Conservation (phyloP, 352 stramenopile genomes). For the Globisporangium iwayamae region DNA sequence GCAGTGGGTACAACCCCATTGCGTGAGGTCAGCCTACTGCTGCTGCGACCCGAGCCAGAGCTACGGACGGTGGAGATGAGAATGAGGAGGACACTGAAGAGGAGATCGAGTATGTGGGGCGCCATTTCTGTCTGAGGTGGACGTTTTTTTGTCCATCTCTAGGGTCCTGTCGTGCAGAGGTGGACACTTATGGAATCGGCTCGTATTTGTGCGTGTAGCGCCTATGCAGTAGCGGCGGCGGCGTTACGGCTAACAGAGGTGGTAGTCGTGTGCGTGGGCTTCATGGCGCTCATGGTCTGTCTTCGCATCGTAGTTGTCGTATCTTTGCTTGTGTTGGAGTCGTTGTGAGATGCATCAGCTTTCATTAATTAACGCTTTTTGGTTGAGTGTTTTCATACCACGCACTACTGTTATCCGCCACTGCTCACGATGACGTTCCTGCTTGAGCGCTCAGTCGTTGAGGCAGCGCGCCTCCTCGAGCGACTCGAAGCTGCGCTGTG, state of each 20-base stretch:
- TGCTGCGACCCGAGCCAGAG: too few relatives aligned
- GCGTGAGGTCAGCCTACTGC: conserved; percentile 13
- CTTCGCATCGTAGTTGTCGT: neutral
- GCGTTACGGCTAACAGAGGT: neutral
- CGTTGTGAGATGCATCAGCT: too few relatives aligned
- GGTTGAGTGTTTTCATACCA: too few relatives aligned
- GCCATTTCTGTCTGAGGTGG: conserved; percentile 5
- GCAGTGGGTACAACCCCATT: conserved; percentile 45
- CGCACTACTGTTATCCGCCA: too few relatives aligned
- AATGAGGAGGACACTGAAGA: neutral
- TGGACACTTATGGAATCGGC: neutral
- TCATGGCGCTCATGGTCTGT: neutral
- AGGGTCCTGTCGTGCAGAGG: neutral
- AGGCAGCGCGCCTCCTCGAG: conserved; percentile 14
- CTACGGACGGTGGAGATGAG: neutral
- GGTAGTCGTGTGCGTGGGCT: neutral
- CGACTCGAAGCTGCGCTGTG: conserved; percentile 8
- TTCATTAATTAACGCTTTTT: too few relatives aligned
- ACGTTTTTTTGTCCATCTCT: neutral
- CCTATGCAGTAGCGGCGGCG: neutral
- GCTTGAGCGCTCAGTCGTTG: conserved; percentile 4
- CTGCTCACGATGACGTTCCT: too few relatives aligned
- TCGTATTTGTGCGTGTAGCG: neutral
- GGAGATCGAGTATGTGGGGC: conserved; percentile 4
- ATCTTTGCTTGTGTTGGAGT: neutral